Conservation (phyloP, 179 eudicot species). For the Carnegiea gigantea region DNA sequence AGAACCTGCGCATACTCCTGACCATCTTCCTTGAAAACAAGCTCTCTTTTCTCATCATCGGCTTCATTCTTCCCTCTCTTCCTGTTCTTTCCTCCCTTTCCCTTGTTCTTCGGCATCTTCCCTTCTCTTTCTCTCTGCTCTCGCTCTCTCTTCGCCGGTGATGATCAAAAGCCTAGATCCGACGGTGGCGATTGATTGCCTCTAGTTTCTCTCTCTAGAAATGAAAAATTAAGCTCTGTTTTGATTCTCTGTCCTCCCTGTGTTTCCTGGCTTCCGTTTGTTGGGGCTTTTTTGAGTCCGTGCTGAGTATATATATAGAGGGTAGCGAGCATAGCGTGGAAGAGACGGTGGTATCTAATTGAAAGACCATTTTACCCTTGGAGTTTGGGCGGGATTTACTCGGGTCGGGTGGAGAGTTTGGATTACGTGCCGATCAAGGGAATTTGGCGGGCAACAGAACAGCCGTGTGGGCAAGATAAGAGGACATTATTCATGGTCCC, state of each 20-base stretch:
- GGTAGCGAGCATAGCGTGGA: background rate
- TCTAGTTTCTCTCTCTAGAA: background rate
- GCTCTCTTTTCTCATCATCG: slow-evolving; percentile 91
- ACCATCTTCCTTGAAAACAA: slow-evolving; percentile 92
- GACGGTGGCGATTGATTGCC: background rate
- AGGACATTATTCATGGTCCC: background rate
- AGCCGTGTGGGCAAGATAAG: background rate
- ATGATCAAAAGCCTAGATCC: slow-evolving; percentile 19
- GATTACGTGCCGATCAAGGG: background rate
- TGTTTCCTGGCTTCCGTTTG: background rate
- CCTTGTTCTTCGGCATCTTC: slow-evolving; percentile 99
- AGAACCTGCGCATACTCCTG: slow-evolving; percentile 90
- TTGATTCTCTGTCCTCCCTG: background rate
- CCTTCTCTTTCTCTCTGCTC: slow-evolving; percentile 11
- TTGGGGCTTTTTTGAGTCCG: background rate
- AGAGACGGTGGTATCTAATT: background rate
- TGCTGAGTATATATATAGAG: background rate
- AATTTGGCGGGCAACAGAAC: background rate
- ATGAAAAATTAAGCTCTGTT: background rate
- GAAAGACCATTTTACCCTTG: background rate
- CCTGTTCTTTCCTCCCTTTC: slow-evolving; percentile 98
- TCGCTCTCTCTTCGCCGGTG: background rate
- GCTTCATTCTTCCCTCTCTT: slow-evolving; percentile 98
- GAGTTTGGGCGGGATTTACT: background rate
- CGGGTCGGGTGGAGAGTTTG: background rate